A percentile compares a stretch with the other conserved stretches of the same genome.
These are phyloP conservation scores for Cladophialophora immunda DNA, from an alignment of 2,329 filamentous ascomycete species.

Conservation along the genomic window DNA sequence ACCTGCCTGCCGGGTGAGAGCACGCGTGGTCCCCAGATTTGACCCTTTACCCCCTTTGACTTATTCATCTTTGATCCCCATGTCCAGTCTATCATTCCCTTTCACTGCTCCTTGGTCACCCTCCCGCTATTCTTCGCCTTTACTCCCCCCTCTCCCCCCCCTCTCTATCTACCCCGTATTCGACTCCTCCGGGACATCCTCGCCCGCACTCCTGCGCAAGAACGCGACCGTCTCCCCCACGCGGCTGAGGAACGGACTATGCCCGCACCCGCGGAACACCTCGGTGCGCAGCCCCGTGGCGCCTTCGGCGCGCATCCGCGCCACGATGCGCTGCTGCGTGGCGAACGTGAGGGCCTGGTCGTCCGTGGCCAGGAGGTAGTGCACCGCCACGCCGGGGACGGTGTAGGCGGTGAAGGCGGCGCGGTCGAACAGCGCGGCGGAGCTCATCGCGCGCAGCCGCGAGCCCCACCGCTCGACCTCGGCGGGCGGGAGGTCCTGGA, in stretches of 20 bases:
- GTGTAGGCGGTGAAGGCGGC: conserved; percentile 19
- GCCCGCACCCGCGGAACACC: conserved; percentile 14
- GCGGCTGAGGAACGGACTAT: conserved; percentile 23
- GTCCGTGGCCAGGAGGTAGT: conserved; percentile 15
- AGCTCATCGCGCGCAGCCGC: conserved; percentile 16
- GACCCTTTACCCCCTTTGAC: too few species aligned
- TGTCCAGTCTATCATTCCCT: too few species aligned
- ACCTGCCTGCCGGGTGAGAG: too few species aligned
- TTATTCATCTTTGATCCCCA: too few species aligned
- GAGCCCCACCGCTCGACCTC: conserved; percentile 6
- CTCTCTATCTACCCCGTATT: too few species aligned
- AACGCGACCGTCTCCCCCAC: conserved; percentile 28
- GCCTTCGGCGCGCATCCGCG: not conserved
- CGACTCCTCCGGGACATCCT: conserved; percentile 9
- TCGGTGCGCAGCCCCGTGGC: conserved; percentile 11
- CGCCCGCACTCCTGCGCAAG: conserved; percentile 26
- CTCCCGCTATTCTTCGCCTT: too few species aligned
- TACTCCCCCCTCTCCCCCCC: too few species aligned
- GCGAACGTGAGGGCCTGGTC: conserved; percentile 17
- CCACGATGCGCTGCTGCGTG: conserved; percentile 20
- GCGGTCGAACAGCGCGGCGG: conserved; percentile 9
- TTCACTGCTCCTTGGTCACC: too few species aligned
- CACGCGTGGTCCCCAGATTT: too few species aligned
- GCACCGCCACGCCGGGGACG: conserved; percentile 14
- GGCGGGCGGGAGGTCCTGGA: conserved; percentile 14